Conservation (phyloP, 176 grass and related monocot species). For the Cenchrus purpureus region DNA sequence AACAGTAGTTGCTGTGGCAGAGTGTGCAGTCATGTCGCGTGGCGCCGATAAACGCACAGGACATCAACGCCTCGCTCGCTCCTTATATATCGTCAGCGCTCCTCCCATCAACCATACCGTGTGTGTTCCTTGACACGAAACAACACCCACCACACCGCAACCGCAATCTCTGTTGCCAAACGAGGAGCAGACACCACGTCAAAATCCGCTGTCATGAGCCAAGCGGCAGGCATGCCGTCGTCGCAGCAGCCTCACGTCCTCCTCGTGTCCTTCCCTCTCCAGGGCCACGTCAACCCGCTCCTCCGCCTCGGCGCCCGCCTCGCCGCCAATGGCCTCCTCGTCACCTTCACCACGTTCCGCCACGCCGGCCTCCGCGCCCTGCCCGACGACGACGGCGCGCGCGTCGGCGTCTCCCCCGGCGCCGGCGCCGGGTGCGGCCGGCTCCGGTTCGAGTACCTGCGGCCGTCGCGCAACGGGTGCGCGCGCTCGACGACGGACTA, state of each 20-base stretch:
- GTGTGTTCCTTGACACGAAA: neutral
- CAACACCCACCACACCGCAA: neutral
- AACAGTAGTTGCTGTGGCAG: neutral
- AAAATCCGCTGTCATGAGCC: neutral
- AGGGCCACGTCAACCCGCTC: conserved; percentile 69
- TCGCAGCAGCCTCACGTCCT: conserved; percentile 49
- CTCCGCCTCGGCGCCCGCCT: conserved; percentile 57
- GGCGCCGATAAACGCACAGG: neutral
- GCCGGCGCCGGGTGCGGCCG: neutral
- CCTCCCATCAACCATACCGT: neutral
- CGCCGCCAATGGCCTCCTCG: conserved; percentile 49
- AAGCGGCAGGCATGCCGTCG: neutral
- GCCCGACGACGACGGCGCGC: conserved; percentile 16
- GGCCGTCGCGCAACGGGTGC: too few species aligned
- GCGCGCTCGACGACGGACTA: neutral
- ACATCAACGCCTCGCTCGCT: neutral
- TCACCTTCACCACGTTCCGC: conserved; percentile 66
- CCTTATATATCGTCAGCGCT: neutral
- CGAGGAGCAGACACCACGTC: neutral
- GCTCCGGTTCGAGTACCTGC: conserved; percentile 50
- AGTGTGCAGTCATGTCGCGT: neutral
- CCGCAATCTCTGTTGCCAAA: neutral
- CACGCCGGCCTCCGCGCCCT: conserved; percentile 32
- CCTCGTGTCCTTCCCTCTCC: conserved; percentile 56
- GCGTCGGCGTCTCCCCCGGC: neutral